Base-by-base conservation (phyloP, 139 green algal genomes). In the Coelastrella sp. region DNA sequence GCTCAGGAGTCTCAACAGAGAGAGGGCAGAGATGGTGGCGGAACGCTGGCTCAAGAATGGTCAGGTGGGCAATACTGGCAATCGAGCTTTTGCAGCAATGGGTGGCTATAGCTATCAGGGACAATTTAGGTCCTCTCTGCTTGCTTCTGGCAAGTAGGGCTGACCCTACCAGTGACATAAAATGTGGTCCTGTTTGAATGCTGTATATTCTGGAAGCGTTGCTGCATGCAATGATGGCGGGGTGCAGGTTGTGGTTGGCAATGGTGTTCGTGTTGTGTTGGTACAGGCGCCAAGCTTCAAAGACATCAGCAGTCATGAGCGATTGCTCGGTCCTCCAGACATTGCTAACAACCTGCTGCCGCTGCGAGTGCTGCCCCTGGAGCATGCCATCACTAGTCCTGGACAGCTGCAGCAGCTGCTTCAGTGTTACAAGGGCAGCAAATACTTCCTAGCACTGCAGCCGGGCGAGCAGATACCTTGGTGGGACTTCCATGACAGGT, bases 1-100 rank as follows among this genome's bases (percentile, higher is more conserved):
- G 83, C 91, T 98, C 79, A 86, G 92, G 4, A 96, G 89, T 11
- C 89, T 98, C 27, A 98, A 98, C 83, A 91, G 93, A 51, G 94
- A 97, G 91, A 87, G 96, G 0, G 92, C 91, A 11, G 95, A 98
- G 88, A 93, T 98, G 81, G 85, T 96, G 27, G 92, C 93, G 0
- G 86, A 93, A 79, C 35, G 71, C 13, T 98, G 93, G 92, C 74
- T 97, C 34, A n/a, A 75, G 1, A 51, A 62, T 23, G 87, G 91
- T 19, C 15, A 38, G 66, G 87, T 93, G 40, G 88, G 90, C 21
- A 2, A n/a, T 23, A 6, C 27, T 17, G 5, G 7, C 19, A 64
- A 64, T 19, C 2, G 27, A 9, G 53, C 53, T 6, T 34, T 9
- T 64, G 53, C 45, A 57, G 45, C 11, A 57, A 57, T 57, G 45